phyloP scores from a whole-genome alignment of 2,329 filamentous ascomycete species.

The Corinectria fuckeliana region DNA sequence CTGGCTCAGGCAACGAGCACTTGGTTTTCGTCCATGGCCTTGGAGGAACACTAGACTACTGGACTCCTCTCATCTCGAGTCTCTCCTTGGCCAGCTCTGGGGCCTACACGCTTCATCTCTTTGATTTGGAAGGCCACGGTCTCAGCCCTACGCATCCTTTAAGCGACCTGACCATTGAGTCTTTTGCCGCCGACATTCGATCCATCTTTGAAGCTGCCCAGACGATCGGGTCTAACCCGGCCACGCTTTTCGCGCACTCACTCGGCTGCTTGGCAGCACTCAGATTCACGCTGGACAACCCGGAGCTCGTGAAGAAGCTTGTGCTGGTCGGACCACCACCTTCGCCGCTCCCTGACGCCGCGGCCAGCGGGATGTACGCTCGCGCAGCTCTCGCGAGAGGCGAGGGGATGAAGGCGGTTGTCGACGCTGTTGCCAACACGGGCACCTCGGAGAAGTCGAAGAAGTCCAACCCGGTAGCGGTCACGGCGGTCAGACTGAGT shows the following conservation, averaged over 20 bases:
- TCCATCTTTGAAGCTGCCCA: slow-evolving; percentile 45
- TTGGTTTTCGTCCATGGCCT: slow-evolving; percentile 64
- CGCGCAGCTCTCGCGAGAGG: slow-evolving; percentile 50
- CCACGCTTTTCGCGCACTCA: slow-evolving; percentile 57
- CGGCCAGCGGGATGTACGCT: slow-evolving; percentile 34
- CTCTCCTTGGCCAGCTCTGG: slow-evolving; percentile 25
- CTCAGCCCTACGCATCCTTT: slow-evolving; percentile 57
- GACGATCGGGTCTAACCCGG: slow-evolving; percentile 32
- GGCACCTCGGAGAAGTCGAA: slow-evolving; percentile 5
- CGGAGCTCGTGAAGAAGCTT: slow-evolving; percentile 49
- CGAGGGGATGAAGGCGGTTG: slow-evolving; percentile 52
- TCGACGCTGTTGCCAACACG: slow-evolving; percentile 45
- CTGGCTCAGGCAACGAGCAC: slow-evolving; percentile 33
- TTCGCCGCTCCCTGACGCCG: slow-evolving; percentile 49
- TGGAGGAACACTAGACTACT: slow-evolving; percentile 54
- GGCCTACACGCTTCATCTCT: slow-evolving; percentile 45
- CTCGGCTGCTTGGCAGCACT: slow-evolving; percentile 59
- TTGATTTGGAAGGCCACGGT: slow-evolving; percentile 64
- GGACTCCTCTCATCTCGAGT: slow-evolving; percentile 50
- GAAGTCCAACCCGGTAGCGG: slow-evolving; percentile 45
- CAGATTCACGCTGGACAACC: slow-evolving; percentile 48
- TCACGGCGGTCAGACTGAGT: slow-evolving; percentile 50
- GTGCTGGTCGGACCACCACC: slow-evolving; percentile 56
- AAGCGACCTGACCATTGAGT: slow-evolving; percentile 49
- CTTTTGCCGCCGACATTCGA: slow-evolving; percentile 50